phyloP scores from a whole-genome alignment of 106 monocot genomes.

The Dendrobium huoshanense region DNA sequence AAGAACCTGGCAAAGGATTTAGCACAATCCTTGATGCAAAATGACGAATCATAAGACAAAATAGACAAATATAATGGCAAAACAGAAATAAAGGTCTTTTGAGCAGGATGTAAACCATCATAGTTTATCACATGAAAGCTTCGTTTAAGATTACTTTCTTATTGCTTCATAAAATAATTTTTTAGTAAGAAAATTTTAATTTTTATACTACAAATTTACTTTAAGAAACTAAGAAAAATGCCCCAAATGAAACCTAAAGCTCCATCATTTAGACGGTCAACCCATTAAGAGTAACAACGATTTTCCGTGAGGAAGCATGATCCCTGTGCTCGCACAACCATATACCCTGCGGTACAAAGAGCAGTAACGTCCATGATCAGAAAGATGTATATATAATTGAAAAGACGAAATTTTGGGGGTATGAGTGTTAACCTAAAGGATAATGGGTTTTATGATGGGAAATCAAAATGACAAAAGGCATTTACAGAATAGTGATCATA shows the following conservation, averaged over 20 bases:
- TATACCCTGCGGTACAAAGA: constrained; percentile 57
- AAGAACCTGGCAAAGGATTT: no score
- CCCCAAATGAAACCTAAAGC: neutral
- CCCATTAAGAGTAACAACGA: constrained; percentile 93
- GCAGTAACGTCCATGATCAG: neutral
- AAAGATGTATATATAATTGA: neutral
- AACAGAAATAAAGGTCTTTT: neutral
- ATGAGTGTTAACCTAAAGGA: no score
- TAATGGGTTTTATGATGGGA: no score
- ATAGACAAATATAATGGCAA: neutral
- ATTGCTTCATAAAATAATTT: no score
- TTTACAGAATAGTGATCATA: no score
- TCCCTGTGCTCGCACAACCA: constrained; percentile 98
- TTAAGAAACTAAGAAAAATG: no score
- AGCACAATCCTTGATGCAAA: no score
- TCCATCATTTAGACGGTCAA: constrained; percentile 15
- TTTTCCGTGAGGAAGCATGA: constrained; percentile 79
- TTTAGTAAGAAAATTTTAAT: no score
- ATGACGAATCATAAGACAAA: neutral
- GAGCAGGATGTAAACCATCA: neutral
- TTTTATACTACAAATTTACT: no score
- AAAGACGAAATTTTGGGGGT: no score
- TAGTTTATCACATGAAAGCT: neutral
- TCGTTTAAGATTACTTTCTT: neutral
- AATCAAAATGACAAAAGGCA: no score